phyloP scores from a whole-genome alignment of 1,284 basidiomycete species.

The Psilocybe mexicana region DNA sequence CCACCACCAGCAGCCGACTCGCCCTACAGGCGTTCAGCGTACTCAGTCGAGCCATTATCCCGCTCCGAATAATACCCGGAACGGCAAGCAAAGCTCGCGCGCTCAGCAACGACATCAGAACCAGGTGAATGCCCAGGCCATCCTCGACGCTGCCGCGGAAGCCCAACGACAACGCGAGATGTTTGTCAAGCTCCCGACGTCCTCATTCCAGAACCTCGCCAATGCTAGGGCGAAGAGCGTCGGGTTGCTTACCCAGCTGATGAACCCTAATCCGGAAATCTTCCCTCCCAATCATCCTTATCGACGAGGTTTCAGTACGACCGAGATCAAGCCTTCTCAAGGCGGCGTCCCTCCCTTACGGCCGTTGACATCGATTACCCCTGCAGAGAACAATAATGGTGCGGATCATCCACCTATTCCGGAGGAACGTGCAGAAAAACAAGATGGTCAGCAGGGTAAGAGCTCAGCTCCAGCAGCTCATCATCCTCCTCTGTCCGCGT shows the following conservation, averaged over 20 bases:
- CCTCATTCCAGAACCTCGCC: constrained; percentile 59
- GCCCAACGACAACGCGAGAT: constrained; percentile 66
- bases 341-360: not conserved
- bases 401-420: not conserved
- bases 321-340: constrained; percentile 29
- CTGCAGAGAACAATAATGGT: not conserved
- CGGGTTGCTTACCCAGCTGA: constrained; percentile 64
- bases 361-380: not conserved
- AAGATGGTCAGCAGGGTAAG: not conserved
- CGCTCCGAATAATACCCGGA: constrained; percentile 16
- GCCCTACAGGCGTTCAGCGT: constrained; percentile 20
- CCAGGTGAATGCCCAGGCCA: constrained; percentile 27
- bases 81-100: constrained; percentile 19
- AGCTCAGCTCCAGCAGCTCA: not conserved
- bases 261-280: constrained; percentile 66
- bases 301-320: constrained; percentile 51
- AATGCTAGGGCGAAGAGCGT: constrained; percentile 35
- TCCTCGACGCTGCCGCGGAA: constrained; percentile 32
- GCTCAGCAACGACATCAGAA: constrained; percentile 27
- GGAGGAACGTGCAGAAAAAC: not conserved
- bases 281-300: constrained; percentile 64
- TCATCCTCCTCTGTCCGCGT: too few relatives aligned
- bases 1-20: constrained; percentile 10
- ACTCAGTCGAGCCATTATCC: constrained; percentile 28
- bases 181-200: constrained; percentile 75